Evolutionary conservation across 1,139 yeast species (phyloP).

Genomic region (Protomyces arabidopsidicola): DNA sequence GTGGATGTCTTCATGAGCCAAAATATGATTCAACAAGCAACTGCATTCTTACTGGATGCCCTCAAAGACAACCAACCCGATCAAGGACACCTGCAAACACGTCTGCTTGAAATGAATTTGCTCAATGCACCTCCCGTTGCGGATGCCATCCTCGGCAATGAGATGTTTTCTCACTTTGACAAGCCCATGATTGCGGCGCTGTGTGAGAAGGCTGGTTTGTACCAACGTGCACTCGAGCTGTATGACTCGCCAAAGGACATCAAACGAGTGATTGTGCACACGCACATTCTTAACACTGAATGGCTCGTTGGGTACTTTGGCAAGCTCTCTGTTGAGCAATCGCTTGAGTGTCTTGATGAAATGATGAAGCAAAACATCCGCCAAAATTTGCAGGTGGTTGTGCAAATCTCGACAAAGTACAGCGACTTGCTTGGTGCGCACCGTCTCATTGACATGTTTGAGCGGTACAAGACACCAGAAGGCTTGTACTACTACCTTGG

Average conservation of each 20-base stretch:
- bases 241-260: conserved; percentile 92
- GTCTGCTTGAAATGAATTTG: conserved; percentile 86
- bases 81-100: conserved; percentile 93
- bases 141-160: conserved; percentile 94
- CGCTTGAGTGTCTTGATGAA: conserved; percentile 80
- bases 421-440: conserved; percentile 88
- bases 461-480: conserved; percentile 85
- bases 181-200: conserved; percentile 86
- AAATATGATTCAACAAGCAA: conserved; percentile 94
- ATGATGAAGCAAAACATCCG: conserved; percentile 75
- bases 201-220: conserved; percentile 90
- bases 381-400: conserved; percentile 85
- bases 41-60: conserved; percentile 96
- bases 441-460: conserved; percentile 81
- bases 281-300: conserved; percentile 79
- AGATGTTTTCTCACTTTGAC: conserved; percentile 93
- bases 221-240: conserved; percentile 84
- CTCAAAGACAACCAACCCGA: conserved; percentile 90
- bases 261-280: conserved; percentile 88
- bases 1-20: conserved; percentile 94
- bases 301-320: conserved; percentile 94
- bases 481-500: conserved; percentile 92
- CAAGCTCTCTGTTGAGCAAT: conserved; percentile 88
- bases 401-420: conserved; percentile 94
- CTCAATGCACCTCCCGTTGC: conserved; percentile 99